A percentile compares a stretch with the other conserved stretches of the same genome.
Conservation (phyloP, 177 flowering plant genomes). For the Vitis hybrid region DNA sequence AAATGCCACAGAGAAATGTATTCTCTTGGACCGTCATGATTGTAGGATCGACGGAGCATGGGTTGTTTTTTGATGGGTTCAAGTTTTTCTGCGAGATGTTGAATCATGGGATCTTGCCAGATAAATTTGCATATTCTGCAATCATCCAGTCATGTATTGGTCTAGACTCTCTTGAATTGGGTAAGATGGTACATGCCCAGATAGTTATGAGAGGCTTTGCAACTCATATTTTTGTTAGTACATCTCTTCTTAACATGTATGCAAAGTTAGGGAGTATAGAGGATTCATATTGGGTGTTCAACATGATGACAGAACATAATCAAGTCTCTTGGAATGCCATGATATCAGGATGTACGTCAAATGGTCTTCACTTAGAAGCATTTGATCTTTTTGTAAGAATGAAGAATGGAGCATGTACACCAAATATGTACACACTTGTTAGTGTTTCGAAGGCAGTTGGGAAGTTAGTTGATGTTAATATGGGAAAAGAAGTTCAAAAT, state of each 20-base stretch:
- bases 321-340: constrained; percentile 62
- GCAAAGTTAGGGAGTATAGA: constrained; percentile 49
- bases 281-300: constrained; percentile 41
- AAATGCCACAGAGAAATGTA: constrained; percentile 43
- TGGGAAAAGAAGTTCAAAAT: constrained; percentile 42
- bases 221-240: constrained; percentile 35
- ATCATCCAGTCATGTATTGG: constrained; percentile 50
- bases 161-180: constrained; percentile 36
- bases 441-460: constrained; percentile 62
- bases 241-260: constrained; percentile 65
- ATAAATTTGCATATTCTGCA: constrained; percentile 46
- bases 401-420: constrained; percentile 40
- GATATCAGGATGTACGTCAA: constrained; percentile 50
- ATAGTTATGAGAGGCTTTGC: constrained; percentile 38
- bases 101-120: constrained; percentile 38
- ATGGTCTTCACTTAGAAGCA: constrained; percentile 46
- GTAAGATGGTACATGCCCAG: constrained; percentile 56
- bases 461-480: constrained; percentile 38
- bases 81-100: constrained; percentile 43
- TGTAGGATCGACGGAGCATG: constrained; percentile 47
- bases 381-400: constrained; percentile 38
- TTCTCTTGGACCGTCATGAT: constrained; percentile 74
- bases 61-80: constrained; percentile 41
- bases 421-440: constrained; percentile 39
- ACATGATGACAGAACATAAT: constrained; percentile 38